Evolutionary conservation across 495 filamentous ascomycete genomes (phyloP), one percentile per base, ranked within the genome.

Genomic region (Hypoxylon intermedium): DNA sequence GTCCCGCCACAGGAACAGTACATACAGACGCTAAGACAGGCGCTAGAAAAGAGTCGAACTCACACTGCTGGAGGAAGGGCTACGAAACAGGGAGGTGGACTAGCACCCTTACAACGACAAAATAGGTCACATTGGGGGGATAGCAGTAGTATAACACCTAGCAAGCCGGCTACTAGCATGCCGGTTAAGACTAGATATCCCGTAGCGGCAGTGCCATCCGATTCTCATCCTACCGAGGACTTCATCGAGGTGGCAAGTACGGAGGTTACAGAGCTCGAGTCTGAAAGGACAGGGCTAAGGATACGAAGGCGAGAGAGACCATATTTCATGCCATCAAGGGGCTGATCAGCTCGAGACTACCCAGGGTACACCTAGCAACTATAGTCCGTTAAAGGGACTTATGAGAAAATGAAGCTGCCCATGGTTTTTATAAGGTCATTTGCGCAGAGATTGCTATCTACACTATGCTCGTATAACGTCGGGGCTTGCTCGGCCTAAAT

Each of bases 71-170:
- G 38, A 11, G 38, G 38, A 11, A 42, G 38, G 12, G 16, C 18
- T 42, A 21, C 38, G 3, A 21, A 21, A 18, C 38, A 42, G 38
- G 38, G 38, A 11, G 38, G 38, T 9, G 38, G 38, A 11, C 12
- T 42, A 42, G 38, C 38, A 12, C 38, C 38, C 4, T 42, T 18
- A 18, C 38, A 42, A 12, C 38, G 38, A 9, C 38, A 18, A 20
- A 42, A 42, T 21, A 42, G 18, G 38, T 42, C 38, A 21, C 16
- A 21, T 2, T 42, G 38, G 38, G 38, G 21, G 38, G 38, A 42
- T 42, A 21, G 7, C 30, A n/a, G n/a, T n/a, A 33, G 2, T 33
- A 33, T 11, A 4, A 33, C 30, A 33, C 30, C 30, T 33, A 33
- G 4, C 30, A 33, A 11, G 30, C 9, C 30, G 30, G 30, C 30